These are phyloP conservation scores for Pseudophaeomoniella oleicola DNA, from an alignment of 2,329 filamentous ascomycete genomes.

Conservation along the genomic window DNA sequence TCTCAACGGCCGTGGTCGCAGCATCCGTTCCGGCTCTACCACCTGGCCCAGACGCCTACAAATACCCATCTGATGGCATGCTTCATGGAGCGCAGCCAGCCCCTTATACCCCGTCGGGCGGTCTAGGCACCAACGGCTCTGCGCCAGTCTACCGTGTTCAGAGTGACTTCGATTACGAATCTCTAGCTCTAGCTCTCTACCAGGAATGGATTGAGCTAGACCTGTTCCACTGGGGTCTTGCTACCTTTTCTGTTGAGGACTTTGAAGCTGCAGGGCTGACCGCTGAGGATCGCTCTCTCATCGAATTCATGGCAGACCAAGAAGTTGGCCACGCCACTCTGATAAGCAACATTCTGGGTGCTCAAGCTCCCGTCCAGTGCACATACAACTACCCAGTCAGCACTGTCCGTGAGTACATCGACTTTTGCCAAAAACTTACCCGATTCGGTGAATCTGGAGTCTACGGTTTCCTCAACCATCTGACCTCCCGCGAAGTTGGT, in stretches of 20 bases:
- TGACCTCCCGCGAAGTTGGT: conserved; percentile 60
- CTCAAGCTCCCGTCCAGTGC: conserved; percentile 56
- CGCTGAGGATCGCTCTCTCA: conserved; percentile 53
- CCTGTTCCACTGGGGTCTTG: conserved; percentile 63
- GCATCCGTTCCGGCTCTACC: conserved; percentile 43
- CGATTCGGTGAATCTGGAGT: conserved; percentile 67
- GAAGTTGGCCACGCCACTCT: conserved; percentile 66
- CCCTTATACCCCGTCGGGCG: conserved; percentile 59
- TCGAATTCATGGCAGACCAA: conserved; percentile 65
- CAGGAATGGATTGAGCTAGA: conserved; percentile 79
- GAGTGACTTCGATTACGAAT: conserved; percentile 74
- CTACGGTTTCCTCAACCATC: conserved; percentile 65
- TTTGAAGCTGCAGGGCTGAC: conserved; percentile 55
- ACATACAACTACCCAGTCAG: conserved; percentile 68
- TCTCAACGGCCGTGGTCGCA: conserved; percentile 42
- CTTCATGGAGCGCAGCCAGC: conserved; percentile 51
- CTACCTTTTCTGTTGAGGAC: conserved; percentile 52
- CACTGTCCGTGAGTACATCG: conserved; percentile 62
- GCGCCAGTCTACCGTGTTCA: conserved; percentile 61
- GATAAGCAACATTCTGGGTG: conserved; percentile 62
- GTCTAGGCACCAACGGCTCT: conserved; percentile 63
- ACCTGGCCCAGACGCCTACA: conserved; percentile 46
- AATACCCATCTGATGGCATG: conserved; percentile 57
- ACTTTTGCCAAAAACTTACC: conserved; percentile 77
- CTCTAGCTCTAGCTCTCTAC: conserved; percentile 58